Base-by-base conservation (phyloP, 768 basidiomycete species). In the Agrocybe praecox region DNA sequence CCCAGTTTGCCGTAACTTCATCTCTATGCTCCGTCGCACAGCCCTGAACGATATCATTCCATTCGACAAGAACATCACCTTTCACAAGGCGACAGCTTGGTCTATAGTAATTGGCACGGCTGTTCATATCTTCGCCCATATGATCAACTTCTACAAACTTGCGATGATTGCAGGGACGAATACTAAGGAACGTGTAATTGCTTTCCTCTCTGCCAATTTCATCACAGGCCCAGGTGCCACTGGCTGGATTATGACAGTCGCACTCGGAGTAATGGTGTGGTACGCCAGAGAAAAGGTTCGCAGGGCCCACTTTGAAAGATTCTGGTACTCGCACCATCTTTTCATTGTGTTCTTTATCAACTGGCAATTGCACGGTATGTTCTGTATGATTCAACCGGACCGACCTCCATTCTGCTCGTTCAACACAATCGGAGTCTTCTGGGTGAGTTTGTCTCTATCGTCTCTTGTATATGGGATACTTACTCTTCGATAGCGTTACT, bases 311-410 rank as follows among this genome's bases (percentile, higher is more conserved):
- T 98, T 95, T 63, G 94, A 98, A 75, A 75, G 80, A 67, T 96
- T 96, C 78, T 94, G 91, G 89, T 94, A 93, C 71, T 81, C 85
- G 9, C 87, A 92, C 68, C 90, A 97, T 70, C 79, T 97, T 58
- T 96, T 95, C 78, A 84, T 96, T 66, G 69, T 92, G 56, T 96
- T 96, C 84, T 97, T 98, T 80, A 82, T 94, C 70, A 77, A 80
- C 68, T 97, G 96, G 96, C 96, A 98, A 70, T 77, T 96, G 26
- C 95, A 96, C 67, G 94, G 94, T 52, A 90, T 96, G 90, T 96
- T 93, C 84, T 95, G 94, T 76, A 94, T 95, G 92, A 93, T 96
- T 76, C 76, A 91, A 73, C 94, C 95, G 22, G 94, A 97, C 72
- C 80, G 90, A 53, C 81, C 90, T 0, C 94, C 94, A 0, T 95